Conservation (phyloP, 2,329 filamentous ascomycete genomes). For the Pseudopyricularia cyperi region DNA sequence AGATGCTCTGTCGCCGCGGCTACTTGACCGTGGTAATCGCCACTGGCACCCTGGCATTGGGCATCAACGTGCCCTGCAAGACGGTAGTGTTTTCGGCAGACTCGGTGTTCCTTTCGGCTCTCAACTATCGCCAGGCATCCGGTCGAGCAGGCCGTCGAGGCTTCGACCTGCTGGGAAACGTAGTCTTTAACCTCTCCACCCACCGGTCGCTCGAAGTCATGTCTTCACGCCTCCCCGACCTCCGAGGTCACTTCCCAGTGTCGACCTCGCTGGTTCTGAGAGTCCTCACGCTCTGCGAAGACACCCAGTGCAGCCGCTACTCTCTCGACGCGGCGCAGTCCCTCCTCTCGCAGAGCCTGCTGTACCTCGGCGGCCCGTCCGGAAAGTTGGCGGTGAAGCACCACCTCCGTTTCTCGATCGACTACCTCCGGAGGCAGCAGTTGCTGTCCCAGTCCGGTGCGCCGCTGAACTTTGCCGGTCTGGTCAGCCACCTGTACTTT, state of each 20-base stretch:
- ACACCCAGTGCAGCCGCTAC: conserved; percentile 49
- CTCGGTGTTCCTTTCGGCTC: conserved; percentile 57
- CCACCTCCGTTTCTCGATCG: conserved; percentile 68
- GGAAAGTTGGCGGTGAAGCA: conserved; percentile 59
- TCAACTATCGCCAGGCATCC: conserved; percentile 66
- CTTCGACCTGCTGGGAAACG: conserved; percentile 69
- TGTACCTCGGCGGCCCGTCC: conserved; percentile 58
- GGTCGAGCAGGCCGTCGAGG: conserved; percentile 69
- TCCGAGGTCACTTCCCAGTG: conserved; percentile 67
- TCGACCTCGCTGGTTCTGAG: conserved; percentile 61
- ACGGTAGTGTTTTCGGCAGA: conserved; percentile 69
- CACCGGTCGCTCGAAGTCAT: conserved; percentile 55
- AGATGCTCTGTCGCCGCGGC: conserved; percentile 62
- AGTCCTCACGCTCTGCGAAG: conserved; percentile 52
- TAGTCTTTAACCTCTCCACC: conserved; percentile 58
- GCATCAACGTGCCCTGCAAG: conserved; percentile 77
- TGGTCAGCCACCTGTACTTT: conserved; percentile 62
- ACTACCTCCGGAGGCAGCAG: conserved; percentile 59
- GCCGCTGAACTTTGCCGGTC: conserved; percentile 60
- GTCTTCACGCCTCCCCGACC: conserved; percentile 58
- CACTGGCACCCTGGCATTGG: conserved; percentile 62
- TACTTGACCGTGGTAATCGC: conserved; percentile 60
- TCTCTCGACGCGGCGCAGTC: conserved; percentile 50
- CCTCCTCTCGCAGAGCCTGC: conserved; percentile 53
- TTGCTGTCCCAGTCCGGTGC: conserved; percentile 47